A percentile compares a stretch with the other conserved stretches of the same genome.
Conservation (phyloP, 352 stramenopile species). For the Plasmopara viticola region DNA sequence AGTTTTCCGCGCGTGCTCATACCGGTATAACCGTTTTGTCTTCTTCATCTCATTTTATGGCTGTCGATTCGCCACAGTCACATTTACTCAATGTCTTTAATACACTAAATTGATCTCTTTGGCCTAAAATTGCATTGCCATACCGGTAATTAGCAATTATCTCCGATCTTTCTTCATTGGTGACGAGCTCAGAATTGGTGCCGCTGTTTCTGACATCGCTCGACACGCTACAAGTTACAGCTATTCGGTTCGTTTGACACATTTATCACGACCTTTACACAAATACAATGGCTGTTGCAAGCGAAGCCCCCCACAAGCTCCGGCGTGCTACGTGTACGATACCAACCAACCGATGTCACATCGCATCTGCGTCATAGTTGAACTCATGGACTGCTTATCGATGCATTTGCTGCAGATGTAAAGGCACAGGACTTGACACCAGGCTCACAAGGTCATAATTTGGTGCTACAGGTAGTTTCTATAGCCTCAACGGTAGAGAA, state of each 20-base stretch:
- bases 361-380: conserved; percentile 1
- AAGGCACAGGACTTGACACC: conserved; percentile 73
- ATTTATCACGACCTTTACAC: not conserved
- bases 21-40: not conserved
- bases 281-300: conserved; percentile 19
- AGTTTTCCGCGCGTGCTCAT: not conserved
- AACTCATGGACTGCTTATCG: conserved; percentile 1
- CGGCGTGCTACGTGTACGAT: conserved; percentile 42
- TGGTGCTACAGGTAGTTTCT: conserved; percentile 69
- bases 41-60: conserved; percentile 22
- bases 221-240: conserved; percentile 1
- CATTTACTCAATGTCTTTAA: not conserved
- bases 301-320: conserved; percentile 24
- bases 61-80: conserved; percentile 3
- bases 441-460: conserved; percentile 71
- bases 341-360: not conserved
- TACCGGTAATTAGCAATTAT: conserved; percentile 9
- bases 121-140: too few relatives aligned
- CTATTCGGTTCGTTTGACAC: not conserved
- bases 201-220: not conserved
- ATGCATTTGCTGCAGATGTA: conserved; percentile 37
- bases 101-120: not conserved
- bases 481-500: conserved; percentile 56
- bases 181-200: conserved; percentile 15
- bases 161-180: conserved; percentile 27